phyloP scores from a whole-genome alignment of 768 basidiomycete species.

The Omphalotus guepiniiformis region DNA sequence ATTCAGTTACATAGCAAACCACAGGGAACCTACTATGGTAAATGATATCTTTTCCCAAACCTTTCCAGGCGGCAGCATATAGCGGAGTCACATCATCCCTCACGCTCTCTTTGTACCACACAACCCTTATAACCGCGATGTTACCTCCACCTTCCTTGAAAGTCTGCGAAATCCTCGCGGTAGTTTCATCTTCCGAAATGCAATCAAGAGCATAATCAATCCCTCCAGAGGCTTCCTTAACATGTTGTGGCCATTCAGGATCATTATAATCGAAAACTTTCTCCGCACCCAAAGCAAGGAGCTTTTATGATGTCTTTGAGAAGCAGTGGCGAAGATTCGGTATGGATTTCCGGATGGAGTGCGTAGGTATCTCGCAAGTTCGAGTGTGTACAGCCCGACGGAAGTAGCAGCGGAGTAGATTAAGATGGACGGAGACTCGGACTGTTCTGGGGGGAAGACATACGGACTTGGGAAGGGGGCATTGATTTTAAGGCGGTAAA shows the following conservation, averaged over 20 bases:
- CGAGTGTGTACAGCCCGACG: too few relatives aligned
- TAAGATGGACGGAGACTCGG: too few relatives aligned
- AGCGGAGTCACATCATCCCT: too few relatives aligned
- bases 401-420: too few relatives aligned
- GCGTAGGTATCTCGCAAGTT: too few relatives aligned
- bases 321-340: slow-evolving; percentile 27
- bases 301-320: slow-evolving; percentile 24
- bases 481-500: too few relatives aligned
- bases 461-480: too few relatives aligned
- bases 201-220: slow-evolving; percentile 30
- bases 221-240: slow-evolving; percentile 22
- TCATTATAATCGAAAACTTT: slow-evolving; percentile 29
- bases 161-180: slow-evolving; percentile 25
- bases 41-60: too few relatives aligned
- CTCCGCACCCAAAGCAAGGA: slow-evolving; percentile 25
- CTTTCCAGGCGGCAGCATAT: too few relatives aligned
- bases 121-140: slow-evolving; percentile 27
- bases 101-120: too few relatives aligned
- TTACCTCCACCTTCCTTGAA: slow-evolving; percentile 23
- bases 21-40: slow-evolving; percentile 21
- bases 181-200: slow-evolving; percentile 29
- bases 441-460: too few relatives aligned
- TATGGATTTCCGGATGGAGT: slow-evolving; percentile 21
- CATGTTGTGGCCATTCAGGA: slow-evolving; percentile 25
- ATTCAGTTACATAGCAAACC: neutral